phyloP scores from a whole-genome alignment of 148 eudicot genomes.

The Amaranthus palmeri region DNA sequence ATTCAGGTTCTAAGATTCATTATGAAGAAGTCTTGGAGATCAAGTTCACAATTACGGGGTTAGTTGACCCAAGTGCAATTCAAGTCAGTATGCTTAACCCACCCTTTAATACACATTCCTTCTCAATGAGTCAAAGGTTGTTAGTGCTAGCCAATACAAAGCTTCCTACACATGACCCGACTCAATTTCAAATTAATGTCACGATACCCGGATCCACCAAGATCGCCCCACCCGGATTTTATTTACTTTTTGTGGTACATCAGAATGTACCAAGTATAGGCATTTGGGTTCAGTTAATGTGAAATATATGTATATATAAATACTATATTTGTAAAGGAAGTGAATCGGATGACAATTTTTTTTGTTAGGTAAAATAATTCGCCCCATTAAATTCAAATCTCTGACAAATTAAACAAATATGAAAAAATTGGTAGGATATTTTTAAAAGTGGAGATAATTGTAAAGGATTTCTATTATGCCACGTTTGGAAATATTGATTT shows the following conservation, averaged over 20 bases:
- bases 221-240: constrained; percentile 52
- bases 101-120: constrained; percentile 25
- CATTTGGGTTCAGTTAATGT: constrained; percentile 53
- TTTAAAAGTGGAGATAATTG: too few species aligned
- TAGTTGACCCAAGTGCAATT: constrained; percentile 17
- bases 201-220: constrained; percentile 28
- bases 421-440: too few species aligned
- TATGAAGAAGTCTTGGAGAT: constrained; percentile 25
- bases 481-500: too few species aligned
- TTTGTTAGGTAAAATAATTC: too few species aligned
- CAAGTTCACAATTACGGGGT: constrained; percentile 28
- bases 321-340: too few species aligned
- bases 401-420: too few species aligned
- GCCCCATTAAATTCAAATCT: too few species aligned
- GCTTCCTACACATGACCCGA: not conserved
- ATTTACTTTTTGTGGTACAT: constrained; percentile 54
- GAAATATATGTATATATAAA: not conserved
- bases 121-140: constrained; percentile 36
- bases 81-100: constrained; percentile 54
- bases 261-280: constrained; percentile 53
- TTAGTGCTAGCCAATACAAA: constrained; percentile 13
- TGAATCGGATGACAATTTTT: too few species aligned
- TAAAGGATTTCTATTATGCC: too few species aligned
- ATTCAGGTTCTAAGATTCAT: constrained; percentile 15
- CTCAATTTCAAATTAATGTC: constrained; percentile 23